Evolutionary conservation across 2,329 filamentous ascomycete species (phyloP).

Genomic region (Penicillium expansum): DNA sequence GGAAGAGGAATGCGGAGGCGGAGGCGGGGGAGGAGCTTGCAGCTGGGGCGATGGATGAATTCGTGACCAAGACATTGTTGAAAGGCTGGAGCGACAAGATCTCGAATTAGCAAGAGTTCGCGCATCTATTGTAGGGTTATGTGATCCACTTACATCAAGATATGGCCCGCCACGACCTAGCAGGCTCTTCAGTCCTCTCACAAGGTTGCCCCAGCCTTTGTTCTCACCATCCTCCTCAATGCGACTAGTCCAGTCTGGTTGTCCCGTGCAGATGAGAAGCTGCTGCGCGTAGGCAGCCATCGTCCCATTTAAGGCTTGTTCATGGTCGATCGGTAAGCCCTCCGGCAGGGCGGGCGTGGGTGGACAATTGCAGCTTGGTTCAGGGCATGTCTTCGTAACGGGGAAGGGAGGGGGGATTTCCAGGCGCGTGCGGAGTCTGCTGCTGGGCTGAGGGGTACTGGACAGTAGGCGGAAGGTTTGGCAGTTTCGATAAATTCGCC

Average conservation of each 20-base stretch:
- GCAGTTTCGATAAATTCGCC: slow-evolving; percentile 5
- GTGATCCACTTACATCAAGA: slow-evolving; percentile 52
- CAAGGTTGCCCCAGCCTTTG: slow-evolving; percentile 46
- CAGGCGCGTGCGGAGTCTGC: slow-evolving; percentile 28
- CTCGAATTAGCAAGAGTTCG: not conserved
- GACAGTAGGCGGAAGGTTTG: slow-evolving; percentile 22
- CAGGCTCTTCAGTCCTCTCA: slow-evolving; percentile 67
- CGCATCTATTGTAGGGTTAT: not conserved
- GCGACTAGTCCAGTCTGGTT: slow-evolving; percentile 73
- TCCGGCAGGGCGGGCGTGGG: slow-evolving; percentile 66
- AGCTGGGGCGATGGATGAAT: slow-evolving; percentile 68
- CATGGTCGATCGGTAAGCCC: slow-evolving; percentile 71
- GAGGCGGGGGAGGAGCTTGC: slow-evolving; percentile 19
- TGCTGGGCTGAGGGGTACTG: slow-evolving; percentile 17
- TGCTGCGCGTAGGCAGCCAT: slow-evolving; percentile 79
- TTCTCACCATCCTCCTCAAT: slow-evolving; percentile 74
- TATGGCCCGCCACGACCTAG: slow-evolving; percentile 65
- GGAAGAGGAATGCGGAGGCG: slow-evolving; percentile 70
- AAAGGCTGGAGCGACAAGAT: slow-evolving; percentile 61
- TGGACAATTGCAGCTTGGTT: slow-evolving; percentile 74
- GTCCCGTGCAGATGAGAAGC: slow-evolving; percentile 77
- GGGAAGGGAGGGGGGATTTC: slow-evolving; percentile 46
- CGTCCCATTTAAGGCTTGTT: slow-evolving; percentile 67
- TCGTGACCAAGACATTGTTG: slow-evolving; percentile 74
- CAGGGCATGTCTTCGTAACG: slow-evolving; percentile 61